Evolutionary conservation across 345 rosid genomes (phyloP), one percentile per base, ranked within the genome.

Genomic region (Sapria himalayana): DNA sequence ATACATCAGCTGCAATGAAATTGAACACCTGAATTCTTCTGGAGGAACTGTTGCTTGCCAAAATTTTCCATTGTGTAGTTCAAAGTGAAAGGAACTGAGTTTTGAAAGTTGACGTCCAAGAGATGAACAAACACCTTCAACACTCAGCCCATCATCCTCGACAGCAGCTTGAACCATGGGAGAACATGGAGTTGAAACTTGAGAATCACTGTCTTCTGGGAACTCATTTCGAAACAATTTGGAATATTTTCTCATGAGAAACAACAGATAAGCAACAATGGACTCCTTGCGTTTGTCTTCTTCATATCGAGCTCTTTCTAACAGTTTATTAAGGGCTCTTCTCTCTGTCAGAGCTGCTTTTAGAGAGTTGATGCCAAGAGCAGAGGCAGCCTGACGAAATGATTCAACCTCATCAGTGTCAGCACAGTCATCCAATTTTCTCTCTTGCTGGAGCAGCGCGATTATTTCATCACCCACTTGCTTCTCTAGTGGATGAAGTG

Each of bases 271-370:
- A 16, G 92, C 92, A 32, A 80, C 96, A 17, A 91, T 91, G 4
- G 96, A 80, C 47, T 91, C 99, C 51, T 84, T 91, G n/a, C 93
- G 76, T 54, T 91, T 80, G 65, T 91, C 96, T 61, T 91, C 99
- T 69, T 91, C 99, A 3, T 54, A 59, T 6, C 92, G 81, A 57
- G 99, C 96, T 62, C 72, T 73, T 34, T 91, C 96, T 31, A 91
- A 58, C 29, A 91, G 92, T 55, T 91, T 84, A 66, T 78, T 91
- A 29, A 91, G 67, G 44, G 92, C 85, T 42, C 99, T 62, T 73
- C 96, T 62, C 70, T 91, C 99, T 0, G 78, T 67, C 11, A 91
- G 74, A 57, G 99, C 89, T 46, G 78, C 71, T 64, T 92, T 72
- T 15, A 93, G 72, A 39, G 99, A 91, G 45, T 74, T 72, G 51